A percentile compares a stretch with the other conserved stretches of the same genome.
phyloP scores from a whole-genome alignment of 176 grass and related monocot genomes.

The Aegilops sharonensis region DNA sequence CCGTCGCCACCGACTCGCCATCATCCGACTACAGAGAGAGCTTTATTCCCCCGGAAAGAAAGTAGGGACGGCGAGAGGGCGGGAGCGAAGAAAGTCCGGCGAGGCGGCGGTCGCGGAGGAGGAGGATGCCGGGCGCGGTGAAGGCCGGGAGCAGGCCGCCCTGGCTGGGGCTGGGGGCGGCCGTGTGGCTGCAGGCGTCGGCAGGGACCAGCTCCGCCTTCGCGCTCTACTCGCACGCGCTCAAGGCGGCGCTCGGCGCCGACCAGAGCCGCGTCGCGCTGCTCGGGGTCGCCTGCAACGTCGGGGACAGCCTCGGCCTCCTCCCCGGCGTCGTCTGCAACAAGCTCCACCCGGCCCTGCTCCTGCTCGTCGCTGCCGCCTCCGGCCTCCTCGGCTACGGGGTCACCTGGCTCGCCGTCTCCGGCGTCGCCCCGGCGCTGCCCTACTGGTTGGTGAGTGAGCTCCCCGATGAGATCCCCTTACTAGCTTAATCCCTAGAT shows the following conservation, averaged over 20 bases:
- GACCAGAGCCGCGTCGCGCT: conserved; percentile 77
- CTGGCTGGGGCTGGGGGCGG: conserved; percentile 73
- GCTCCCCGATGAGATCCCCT: background rate
- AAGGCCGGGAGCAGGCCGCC: conserved; percentile 84
- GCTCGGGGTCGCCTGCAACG: conserved; percentile 85
- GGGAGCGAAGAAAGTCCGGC: background rate
- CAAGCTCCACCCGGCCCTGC: conserved; percentile 65
- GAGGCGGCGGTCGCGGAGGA: background rate
- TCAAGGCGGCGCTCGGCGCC: conserved; percentile 57
- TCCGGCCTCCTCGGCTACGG: conserved; percentile 64
- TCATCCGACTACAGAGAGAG: background rate
- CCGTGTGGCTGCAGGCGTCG: conserved; percentile 79
- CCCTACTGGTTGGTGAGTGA: conserved; percentile 85
- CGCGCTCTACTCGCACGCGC: conserved; percentile 83
- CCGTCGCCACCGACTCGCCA: background rate
- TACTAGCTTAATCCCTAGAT: background rate
- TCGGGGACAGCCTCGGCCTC: conserved; percentile 83
- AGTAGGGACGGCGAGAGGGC: background rate
- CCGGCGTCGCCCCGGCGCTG: conserved; percentile 40
- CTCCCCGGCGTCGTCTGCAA: conserved; percentile 84
- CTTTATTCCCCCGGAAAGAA: background rate
- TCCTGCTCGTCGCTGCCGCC: conserved; percentile 62
- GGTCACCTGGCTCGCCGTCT: conserved; percentile 55
- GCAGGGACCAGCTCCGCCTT: conserved; percentile 70
- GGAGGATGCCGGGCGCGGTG: conserved; percentile 35